Conservation (phyloP, 73 alveolate species). For the Durusdinium trenchii region DNA sequence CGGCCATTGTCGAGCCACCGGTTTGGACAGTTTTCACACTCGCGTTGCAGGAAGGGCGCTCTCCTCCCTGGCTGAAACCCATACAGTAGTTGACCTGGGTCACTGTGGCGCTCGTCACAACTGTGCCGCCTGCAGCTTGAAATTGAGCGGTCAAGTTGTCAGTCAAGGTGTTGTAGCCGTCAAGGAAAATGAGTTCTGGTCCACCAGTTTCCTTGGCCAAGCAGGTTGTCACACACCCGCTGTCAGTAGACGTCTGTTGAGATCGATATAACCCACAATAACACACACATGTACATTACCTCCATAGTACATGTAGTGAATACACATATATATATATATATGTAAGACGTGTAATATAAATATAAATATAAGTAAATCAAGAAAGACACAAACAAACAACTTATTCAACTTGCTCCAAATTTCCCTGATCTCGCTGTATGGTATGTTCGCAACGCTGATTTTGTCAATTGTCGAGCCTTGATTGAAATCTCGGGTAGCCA, state of each 20-base stretch:
- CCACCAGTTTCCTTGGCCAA: too few relatives aligned
- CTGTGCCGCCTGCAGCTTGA: conserved; percentile 38
- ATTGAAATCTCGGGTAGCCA: conserved; percentile 22
- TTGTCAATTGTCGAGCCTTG: conserved; percentile 46
- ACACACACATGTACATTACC: too few relatives aligned
- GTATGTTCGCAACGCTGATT: background rate
- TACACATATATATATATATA: too few relatives aligned
- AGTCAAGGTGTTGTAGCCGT: conserved; percentile 2
- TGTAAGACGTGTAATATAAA: too few relatives aligned
- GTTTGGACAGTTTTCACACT: background rate
- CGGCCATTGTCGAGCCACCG: background rate
- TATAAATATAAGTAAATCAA: too few relatives aligned
- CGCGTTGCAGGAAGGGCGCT: background rate
- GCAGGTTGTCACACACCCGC: too few relatives aligned
- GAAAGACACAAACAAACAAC: background rate
- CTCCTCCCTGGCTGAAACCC: background rate
- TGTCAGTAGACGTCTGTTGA: too few relatives aligned
- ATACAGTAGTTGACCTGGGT: conserved; percentile 18
- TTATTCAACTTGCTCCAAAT: background rate
- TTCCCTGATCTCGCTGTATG: background rate
- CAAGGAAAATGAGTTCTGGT: too few relatives aligned
- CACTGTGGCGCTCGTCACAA: conserved; percentile 24
- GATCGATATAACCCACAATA: too few relatives aligned
- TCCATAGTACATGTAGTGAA: too few relatives aligned
- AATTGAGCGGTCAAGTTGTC: conserved; percentile 4